A percentile compares a stretch with the other conserved stretches of the same genome.
Evolutionary conservation across 208 protist species (phyloP).

Genomic region (Leishmania arabica): DNA sequence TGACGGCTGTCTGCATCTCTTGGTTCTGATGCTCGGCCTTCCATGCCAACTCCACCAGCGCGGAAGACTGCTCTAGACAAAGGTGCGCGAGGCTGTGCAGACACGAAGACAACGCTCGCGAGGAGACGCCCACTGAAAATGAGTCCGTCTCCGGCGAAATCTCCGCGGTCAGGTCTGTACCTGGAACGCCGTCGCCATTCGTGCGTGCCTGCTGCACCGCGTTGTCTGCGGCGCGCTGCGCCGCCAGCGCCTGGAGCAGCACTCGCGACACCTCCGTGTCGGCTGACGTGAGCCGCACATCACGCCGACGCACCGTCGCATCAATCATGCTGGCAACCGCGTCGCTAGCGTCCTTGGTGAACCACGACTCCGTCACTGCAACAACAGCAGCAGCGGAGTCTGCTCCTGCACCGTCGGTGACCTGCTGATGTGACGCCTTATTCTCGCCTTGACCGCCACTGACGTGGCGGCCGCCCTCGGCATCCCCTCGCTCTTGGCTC

Average conservation of each 20-base stretch:
- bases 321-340: conserved; percentile 28
- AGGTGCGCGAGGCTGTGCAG: conserved; percentile 30
- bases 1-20: conserved; percentile 30
- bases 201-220: not conserved
- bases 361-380: conserved; percentile 11
- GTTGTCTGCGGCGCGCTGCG: conserved; percentile 21
- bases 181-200: not conserved
- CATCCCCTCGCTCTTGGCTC: not conserved
- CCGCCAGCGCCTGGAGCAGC: conserved; percentile 19
- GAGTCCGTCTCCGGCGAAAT: not conserved
- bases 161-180: not conserved
- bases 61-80: conserved; percentile 30
- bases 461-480: not conserved
- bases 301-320: conserved; percentile 25
- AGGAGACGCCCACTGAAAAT: not conserved
- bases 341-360: conserved; percentile 18
- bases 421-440: not conserved
- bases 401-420: not conserved
- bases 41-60: conserved; percentile 25
- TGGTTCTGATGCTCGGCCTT: conserved; percentile 22
- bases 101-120: conserved; percentile 21
- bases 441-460: not conserved
- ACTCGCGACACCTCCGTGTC: conserved; percentile 27
- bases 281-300: conserved; percentile 23
- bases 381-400: not conserved